Conservation (phyloP, 805 yeast genomes). For the Allodekkera sacchari region DNA sequence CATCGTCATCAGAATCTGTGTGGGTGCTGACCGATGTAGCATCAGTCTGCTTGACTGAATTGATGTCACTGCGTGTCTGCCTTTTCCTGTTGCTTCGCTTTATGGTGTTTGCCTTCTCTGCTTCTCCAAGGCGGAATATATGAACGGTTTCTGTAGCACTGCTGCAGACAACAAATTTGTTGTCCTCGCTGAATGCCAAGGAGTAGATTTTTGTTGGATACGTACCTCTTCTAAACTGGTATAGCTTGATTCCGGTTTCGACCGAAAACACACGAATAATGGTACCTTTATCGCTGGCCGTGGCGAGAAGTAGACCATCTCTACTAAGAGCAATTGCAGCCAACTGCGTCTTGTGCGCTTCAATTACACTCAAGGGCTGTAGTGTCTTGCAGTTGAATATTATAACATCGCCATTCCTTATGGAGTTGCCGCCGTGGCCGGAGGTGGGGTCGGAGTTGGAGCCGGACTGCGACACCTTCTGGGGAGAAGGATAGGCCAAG, state of each 20-base stretch:
- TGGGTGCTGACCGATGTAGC: conserved; percentile 4
- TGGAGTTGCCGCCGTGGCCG: conserved; percentile 1
- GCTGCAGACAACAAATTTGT: conserved; percentile 69
- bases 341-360: conserved; percentile 79
- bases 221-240: conserved; percentile 80
- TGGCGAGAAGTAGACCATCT: conserved; percentile 78
- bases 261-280: conserved; percentile 78
- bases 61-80: conserved; percentile 6
- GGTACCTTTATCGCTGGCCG: conserved; percentile 91
- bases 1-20: conserved; percentile 30
- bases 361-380: conserved; percentile 77
- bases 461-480: conserved; percentile 32
- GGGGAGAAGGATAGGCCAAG: conserved; percentile 73
- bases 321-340: conserved; percentile 63
- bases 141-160: conserved; percentile 93
- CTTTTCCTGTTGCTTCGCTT: conserved; percentile 11
- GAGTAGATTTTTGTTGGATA: conserved; percentile 84
- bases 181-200: conserved; percentile 69
- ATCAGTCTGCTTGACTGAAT: conserved; percentile 1
- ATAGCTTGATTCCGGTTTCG: conserved; percentile 58
- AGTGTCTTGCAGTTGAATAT: conserved; percentile 71
- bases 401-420: conserved; percentile 63
- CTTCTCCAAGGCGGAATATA: conserved; percentile 66
- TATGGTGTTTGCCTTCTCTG: conserved; percentile 27
- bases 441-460: conserved; percentile 6